phyloP scores from a whole-genome alignment of 805 yeast species.

The Phaffomyces antillensis region DNA sequence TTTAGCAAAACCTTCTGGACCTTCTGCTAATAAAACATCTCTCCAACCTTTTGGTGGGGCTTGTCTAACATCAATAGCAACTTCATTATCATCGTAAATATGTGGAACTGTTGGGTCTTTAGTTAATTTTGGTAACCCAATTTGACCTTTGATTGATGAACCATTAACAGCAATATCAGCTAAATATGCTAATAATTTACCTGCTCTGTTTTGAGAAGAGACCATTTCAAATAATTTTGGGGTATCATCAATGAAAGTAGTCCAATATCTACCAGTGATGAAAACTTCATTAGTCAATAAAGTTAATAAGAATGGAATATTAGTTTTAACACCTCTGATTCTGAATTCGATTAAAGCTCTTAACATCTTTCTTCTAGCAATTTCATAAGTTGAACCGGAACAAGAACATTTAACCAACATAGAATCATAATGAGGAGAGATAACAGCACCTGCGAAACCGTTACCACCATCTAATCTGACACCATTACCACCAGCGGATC shows the following conservation, averaged over 20 bases:
- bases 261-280: slow-evolving; percentile 87
- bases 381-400: slow-evolving; percentile 95
- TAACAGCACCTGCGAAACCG: slow-evolving; percentile 94
- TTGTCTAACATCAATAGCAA: slow-evolving; percentile 49
- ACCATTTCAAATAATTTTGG: slow-evolving; percentile 94
- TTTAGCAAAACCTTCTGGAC: slow-evolving; percentile 86
- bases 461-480: slow-evolving; percentile 98
- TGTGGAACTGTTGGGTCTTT: slow-evolving; percentile 72
- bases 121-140: slow-evolving; percentile 79
- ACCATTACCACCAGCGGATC: slow-evolving; percentile 99
- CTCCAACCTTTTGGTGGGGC: slow-evolving; percentile 81
- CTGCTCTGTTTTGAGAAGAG: slow-evolving; percentile 93
- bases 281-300: slow-evolving; percentile 85
- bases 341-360: slow-evolving; percentile 95
- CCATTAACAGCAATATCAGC: slow-evolving; percentile 96
- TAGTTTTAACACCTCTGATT: slow-evolving; percentile 98
- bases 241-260: slow-evolving; percentile 96
- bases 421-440: slow-evolving; percentile 95
- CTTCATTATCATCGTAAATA: slow-evolving; percentile 56
- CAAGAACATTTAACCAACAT: slow-evolving; percentile 97
- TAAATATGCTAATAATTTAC: slow-evolving; percentile 80
- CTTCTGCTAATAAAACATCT: slow-evolving; percentile 72
- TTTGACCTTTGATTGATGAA: slow-evolving; percentile 90
- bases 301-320: slow-evolving; percentile 92
- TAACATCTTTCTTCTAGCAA: slow-evolving; percentile 95